Percentiles rank a stretch among this genome's conserved stretches.
These are phyloP conservation scores for Dendrocalamus sinicus DNA, from an alignment of 176 grass and related monocot species.

Conservation along the genomic window DNA sequence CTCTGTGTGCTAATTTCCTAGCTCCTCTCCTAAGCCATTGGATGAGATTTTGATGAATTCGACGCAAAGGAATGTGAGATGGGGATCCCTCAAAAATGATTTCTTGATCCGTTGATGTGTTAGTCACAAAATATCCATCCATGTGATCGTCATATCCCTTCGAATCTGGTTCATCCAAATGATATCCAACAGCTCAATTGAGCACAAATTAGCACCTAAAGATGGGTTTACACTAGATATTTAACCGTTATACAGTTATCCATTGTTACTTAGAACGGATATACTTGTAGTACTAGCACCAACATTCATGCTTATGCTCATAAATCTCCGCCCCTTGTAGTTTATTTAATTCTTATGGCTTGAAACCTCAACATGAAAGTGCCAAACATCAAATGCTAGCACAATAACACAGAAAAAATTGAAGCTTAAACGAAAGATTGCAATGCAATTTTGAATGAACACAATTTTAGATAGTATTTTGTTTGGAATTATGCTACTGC, in stretches of 20 bases:
- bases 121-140: not conserved
- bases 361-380: not conserved
- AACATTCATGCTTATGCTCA: not conserved
- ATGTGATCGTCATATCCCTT: not conserved
- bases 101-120: not conserved
- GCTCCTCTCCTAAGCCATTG: not conserved
- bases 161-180: too few relatives aligned
- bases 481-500: not conserved
- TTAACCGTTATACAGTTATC: not conserved
- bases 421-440: not conserved
- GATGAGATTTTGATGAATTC: not conserved
- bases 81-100: not conserved
- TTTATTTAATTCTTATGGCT: not conserved
- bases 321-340: not conserved
- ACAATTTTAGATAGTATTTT: not conserved
- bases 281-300: not conserved
- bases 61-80: not conserved
- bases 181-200: too few relatives aligned
- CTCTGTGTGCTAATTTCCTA: not conserved
- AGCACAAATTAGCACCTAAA: not conserved
- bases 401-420: not conserved
- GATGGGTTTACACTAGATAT: too few relatives aligned
- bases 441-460: not conserved
- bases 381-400: not conserved
- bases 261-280: too few relatives aligned